These are phyloP conservation scores for Penicillium sp. DNA, from an alignment of 2,329 filamentous ascomycete species.

Conservation along the genomic window DNA sequence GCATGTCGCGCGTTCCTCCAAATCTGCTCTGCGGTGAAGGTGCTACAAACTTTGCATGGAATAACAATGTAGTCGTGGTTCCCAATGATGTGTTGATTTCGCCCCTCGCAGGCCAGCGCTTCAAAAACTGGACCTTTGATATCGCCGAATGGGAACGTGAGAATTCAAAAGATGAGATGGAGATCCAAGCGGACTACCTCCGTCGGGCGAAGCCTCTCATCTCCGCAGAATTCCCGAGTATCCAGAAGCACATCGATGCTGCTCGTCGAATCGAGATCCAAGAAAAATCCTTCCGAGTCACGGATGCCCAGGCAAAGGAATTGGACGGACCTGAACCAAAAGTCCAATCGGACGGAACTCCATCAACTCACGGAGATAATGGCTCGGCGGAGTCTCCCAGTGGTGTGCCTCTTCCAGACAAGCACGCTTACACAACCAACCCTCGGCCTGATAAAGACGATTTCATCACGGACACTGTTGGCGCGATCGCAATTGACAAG, in stretches of 20 bases:
- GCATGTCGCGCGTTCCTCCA: slow-evolving; percentile 83
- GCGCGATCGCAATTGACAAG: slow-evolving; percentile 87
- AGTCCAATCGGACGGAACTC: not conserved
- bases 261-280: not conserved
- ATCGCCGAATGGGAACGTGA: slow-evolving; percentile 9
- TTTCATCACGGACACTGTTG: slow-evolving; percentile 88
- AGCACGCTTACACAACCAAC: not conserved
- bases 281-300: not conserved
- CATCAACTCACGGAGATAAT: not conserved
- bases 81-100: slow-evolving; percentile 78
- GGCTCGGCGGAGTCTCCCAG: not conserved
- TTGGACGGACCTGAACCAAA: not conserved
- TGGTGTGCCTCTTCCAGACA: not conserved
- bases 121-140: slow-evolving; percentile 69
- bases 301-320: not conserved
- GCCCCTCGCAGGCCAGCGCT: slow-evolving; percentile 74
- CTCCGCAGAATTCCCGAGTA: slow-evolving; percentile 5
- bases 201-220: slow-evolving; percentile 26
- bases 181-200: slow-evolving; percentile 17
- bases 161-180: slow-evolving; percentile 63
- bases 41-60: slow-evolving; percentile 79
- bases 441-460: slow-evolving; percentile 41
- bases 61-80: slow-evolving; percentile 73
- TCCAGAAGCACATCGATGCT: not conserved
- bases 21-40: slow-evolving; percentile 87